Percentiles rank a stretch among this genome's conserved stretches.
phyloP scores from a whole-genome alignment of 148 eudicot species.

The Chenopodium berlandieri region DNA sequence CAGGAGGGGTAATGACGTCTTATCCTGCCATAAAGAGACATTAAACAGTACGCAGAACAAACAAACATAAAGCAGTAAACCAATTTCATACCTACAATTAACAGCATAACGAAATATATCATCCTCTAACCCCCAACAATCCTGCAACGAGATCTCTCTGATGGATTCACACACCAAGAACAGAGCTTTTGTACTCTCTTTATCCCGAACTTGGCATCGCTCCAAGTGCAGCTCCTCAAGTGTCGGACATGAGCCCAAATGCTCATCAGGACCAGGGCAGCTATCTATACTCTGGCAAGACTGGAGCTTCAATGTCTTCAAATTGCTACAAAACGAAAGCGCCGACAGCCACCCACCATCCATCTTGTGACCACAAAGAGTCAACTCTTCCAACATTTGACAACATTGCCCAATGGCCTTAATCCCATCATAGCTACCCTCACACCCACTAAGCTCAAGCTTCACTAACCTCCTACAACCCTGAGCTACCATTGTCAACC shows the following conservation, averaged over 20 bases:
- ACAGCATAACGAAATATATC: slow-evolving; percentile 51
- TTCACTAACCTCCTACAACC: slow-evolving; percentile 80
- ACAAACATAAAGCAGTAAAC: neutral
- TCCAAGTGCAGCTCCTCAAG: slow-evolving; percentile 78
- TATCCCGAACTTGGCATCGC: slow-evolving; percentile 69
- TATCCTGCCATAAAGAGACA: neutral
- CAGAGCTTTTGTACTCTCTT: slow-evolving; percentile 59
- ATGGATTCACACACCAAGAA: slow-evolving; percentile 66
- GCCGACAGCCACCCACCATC: slow-evolving; percentile 97
- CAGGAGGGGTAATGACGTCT: neutral
- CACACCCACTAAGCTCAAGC: slow-evolving; percentile 89
- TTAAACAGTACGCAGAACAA: neutral
- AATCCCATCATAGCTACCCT: slow-evolving; percentile 96
- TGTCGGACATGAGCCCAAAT: slow-evolving; percentile 67
- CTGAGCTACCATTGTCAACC: slow-evolving; percentile 86
- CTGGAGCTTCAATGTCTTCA: slow-evolving; percentile 78
- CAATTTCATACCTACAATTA: slow-evolving; percentile 63
- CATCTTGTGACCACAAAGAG: slow-evolving; percentile 62
- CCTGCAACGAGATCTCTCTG: slow-evolving; percentile 60
- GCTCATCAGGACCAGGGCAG: slow-evolving; percentile 76
- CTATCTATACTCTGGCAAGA: slow-evolving; percentile 63
- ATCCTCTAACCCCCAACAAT: slow-evolving; percentile 95
- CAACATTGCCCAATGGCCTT: slow-evolving; percentile 96
- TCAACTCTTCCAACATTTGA: slow-evolving; percentile 89
- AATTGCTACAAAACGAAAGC: slow-evolving; percentile 66